Evolutionary conservation across 306 rosid genomes (phyloP), one percentile per base, ranked within the genome.

Genomic region (Purshia tridentata): DNA sequence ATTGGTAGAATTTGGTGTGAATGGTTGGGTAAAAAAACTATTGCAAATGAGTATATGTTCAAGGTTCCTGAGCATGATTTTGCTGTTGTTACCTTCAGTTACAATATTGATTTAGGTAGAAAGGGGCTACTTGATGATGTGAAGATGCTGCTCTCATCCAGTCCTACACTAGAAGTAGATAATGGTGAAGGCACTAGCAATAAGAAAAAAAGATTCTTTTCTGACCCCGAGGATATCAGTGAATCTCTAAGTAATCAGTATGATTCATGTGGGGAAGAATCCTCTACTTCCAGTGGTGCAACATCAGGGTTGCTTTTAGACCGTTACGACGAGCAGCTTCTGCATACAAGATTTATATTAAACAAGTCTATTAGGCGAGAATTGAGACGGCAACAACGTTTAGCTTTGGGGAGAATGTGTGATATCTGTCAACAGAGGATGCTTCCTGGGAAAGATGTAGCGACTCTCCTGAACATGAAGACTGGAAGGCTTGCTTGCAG

Each of bases 381-480:
- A 77, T 73, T 93, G 81, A 91, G 97, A 80, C 83, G 86, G 71
- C 85, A 84, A 57, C 92, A 89, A 56, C 93, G 92, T 47, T 72
- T 79, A 80, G 94, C 91, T 52, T 87, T 92, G 49, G 98, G 92
- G 68, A 88, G 89, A 81, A 83, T 83, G 85, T 93, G 98, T 71
- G 87, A 85, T 74, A 85, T 93, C 80, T 93, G 98, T 88, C 90
- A 89, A 70, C 97, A 85, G 70, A 93, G 87, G 85, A 91, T 93
- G 94, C 90, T 91, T 81, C 90, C 97, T 58, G 89, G 97, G 69
- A 93, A 88, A 83, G 97, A 93, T 86, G 98, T 93, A 46, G 93
- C 97, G 13, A 79, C 97, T 10, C 89, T 93, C 58, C 16, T 89
- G 73, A 91, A 93, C 81, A 46, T 88, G 81, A 86, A 88, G 88